These are phyloP conservation scores for Lepiota brunneoincarnata DNA, from an alignment of 768 basidiomycete genomes.

Conservation along the genomic window DNA sequence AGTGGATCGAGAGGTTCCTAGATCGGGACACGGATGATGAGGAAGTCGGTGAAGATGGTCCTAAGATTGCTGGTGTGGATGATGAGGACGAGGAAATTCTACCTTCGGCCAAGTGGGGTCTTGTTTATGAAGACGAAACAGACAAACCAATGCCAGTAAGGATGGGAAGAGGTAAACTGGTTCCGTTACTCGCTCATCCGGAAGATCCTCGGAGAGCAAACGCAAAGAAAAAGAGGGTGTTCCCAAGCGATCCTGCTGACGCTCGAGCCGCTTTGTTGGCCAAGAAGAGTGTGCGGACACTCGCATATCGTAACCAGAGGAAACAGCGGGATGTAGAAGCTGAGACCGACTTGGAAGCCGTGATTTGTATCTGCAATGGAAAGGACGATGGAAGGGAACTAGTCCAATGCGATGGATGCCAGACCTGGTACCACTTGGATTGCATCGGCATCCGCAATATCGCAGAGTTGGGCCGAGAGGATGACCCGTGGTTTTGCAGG, in stretches of 20 bases:
- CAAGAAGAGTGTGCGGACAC: constrained; percentile 63
- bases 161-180: constrained; percentile 59
- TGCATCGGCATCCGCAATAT: constrained; percentile 73
- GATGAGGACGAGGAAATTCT: constrained; percentile 29
- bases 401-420: constrained; percentile 81
- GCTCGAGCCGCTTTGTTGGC: constrained; percentile 72
- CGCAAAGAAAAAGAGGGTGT: constrained; percentile 28
- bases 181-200: constrained; percentile 47
- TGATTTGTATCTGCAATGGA: constrained; percentile 65
- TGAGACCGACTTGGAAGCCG: constrained; percentile 45
- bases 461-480: constrained; percentile 67
- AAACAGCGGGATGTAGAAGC: constrained; percentile 30
- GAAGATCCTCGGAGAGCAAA: constrained; percentile 20
- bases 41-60: constrained; percentile 35
- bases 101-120: constrained; percentile 25
- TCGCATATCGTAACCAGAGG: constrained; percentile 52
- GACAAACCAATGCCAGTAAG: constrained; percentile 27
- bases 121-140: constrained; percentile 26
- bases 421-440: constrained; percentile 78
- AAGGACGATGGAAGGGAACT: constrained; percentile 70
- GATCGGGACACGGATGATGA: constrained; percentile 70
- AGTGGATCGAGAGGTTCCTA: constrained; percentile 68
- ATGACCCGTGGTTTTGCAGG: constrained; percentile 78
- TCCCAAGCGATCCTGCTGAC: constrained; percentile 72
- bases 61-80: constrained; percentile 11